Evolutionary conservation across 306 rosid genomes (phyloP), one percentile per base, ranked within the genome.

Genomic region (Lithocarpus polystachyus): DNA sequence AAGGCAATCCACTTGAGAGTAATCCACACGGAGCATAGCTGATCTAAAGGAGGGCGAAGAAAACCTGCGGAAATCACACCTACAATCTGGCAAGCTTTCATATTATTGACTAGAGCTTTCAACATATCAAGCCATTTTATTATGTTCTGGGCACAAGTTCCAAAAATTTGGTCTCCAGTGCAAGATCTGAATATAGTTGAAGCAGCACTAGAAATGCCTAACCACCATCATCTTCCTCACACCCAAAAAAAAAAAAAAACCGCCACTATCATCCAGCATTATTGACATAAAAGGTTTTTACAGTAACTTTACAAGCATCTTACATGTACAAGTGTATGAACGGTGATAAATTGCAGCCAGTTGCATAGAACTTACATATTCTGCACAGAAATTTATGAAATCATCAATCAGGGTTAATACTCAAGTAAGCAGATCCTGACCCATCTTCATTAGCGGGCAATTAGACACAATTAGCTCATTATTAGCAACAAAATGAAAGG

Each of bases 391-490:
- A 74, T 64, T 57, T 22, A 62, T 55, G 20, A 26, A 37, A 37
- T 59, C 33, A 43, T 40, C 24, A 8, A 43, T 74, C 24, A 71
- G 29, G 17, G 19, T 15, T 68, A 67, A 33, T 52, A 48, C 37
- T 24, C 57, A 48, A 14, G 8, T 75, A 23, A 77, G 83, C 52
- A 88, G 76, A 82, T 73, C 77, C 73, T n/a, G 26, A 68, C 72
- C 72, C 75, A 53, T 73, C 78, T 70, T 82, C 75, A 68, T 73
- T 72, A 67, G 79, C 22, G 22, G 20, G 70, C 69, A 60, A 62
- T 5, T 71, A 48, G 80, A 68, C 81, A 84, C 88, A 83, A 74
- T 78, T 79, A 70, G 76, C 56, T 77, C 87, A 75, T 88, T 87
- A 87, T 89, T 88, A 78, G 74, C 75, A 61, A 56, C 72, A 57